A percentile compares a stretch with the other conserved stretches of the same genome.
These are phyloP conservation scores for Daldinia sp. DNA, from an alignment of 2,329 filamentous ascomycete genomes.

Conservation along the genomic window DNA sequence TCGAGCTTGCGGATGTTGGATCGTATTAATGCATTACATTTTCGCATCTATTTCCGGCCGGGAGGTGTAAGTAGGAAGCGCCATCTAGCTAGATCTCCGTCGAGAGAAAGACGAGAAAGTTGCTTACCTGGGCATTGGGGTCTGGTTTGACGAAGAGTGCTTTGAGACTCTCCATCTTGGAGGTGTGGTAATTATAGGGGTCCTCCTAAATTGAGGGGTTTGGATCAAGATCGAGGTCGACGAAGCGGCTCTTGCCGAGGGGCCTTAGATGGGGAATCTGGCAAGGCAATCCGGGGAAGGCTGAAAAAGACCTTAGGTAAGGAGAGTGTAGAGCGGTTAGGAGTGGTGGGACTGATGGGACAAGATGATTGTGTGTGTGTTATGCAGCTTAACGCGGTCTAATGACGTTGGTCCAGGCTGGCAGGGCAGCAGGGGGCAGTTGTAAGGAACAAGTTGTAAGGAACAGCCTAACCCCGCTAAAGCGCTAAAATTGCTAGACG, in stretches of 20 bases:
- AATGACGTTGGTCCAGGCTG: slow-evolving; percentile 33
- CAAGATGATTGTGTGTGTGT: slow-evolving; percentile 23
- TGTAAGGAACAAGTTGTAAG: too few species aligned
- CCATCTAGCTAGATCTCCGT: background rate
- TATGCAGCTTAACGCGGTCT: slow-evolving; percentile 36
- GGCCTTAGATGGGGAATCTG: slow-evolving; percentile 15
- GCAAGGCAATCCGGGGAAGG: slow-evolving; percentile 17
- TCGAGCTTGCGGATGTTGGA: slow-evolving; percentile 93
- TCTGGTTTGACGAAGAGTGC: slow-evolving; percentile 91
- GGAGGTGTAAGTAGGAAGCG: background rate
- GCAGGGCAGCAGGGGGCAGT: slow-evolving; percentile 4
- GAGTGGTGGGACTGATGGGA: slow-evolving; percentile 22
- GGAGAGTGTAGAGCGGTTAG: background rate
- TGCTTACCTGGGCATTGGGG: slow-evolving; percentile 83
- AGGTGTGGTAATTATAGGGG: background rate
- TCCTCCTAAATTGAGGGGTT: background rate
- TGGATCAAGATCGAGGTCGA: slow-evolving; percentile 17
- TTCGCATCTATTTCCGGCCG: slow-evolving; percentile 73
- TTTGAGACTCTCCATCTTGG: slow-evolving; percentile 84
- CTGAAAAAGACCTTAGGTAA: slow-evolving; percentile 2
- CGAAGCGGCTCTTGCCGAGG: slow-evolving; percentile 24
- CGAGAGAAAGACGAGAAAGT: background rate
- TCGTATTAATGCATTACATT: slow-evolving; percentile 92
- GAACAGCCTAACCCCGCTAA: slow-evolving; percentile 37
- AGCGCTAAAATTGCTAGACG: too few species aligned